These are phyloP conservation scores for Platanthera zijinensis DNA, from an alignment of 106 monocot species.

Conservation along the genomic window DNA sequence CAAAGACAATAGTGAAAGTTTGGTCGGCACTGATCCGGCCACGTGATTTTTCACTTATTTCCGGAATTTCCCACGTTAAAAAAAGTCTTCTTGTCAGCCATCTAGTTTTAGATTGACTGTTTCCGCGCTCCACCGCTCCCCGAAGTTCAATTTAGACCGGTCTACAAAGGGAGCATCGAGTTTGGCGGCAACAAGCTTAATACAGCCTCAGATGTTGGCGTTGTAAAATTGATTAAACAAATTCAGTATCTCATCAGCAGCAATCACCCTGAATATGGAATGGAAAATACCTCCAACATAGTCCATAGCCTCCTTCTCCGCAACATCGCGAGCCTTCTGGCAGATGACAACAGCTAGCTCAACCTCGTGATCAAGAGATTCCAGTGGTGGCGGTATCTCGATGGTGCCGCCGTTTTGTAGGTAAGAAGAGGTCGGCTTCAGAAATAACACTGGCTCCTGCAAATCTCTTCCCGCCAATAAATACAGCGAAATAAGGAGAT, in stretches of 20 bases:
- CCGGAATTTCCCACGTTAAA: no score
- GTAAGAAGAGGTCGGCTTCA: conserved; percentile 97
- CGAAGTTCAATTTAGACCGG: no score
- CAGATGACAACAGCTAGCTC: conserved; percentile 90
- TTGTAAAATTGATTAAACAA: background rate
- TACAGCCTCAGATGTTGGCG: background rate
- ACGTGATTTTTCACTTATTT: no score
- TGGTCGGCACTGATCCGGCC: no score
- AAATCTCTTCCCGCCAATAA: background rate
- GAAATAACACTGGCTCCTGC: conserved; percentile 87
- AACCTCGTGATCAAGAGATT: conserved; percentile 87
- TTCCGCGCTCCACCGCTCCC: no score
- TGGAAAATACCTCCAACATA: conserved; percentile 62
- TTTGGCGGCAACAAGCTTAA: no score
- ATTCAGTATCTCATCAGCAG: background rate
- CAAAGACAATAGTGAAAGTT: no score
- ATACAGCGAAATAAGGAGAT: background rate
- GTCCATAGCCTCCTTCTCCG: conserved; percentile 65
- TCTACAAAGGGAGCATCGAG: no score
- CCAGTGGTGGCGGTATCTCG: conserved; percentile 68
- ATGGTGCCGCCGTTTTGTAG: conserved; percentile 72
- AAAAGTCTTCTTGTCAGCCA: no score
- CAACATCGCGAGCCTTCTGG: conserved; percentile 61
- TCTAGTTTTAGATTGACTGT: no score
- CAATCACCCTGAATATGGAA: background rate